Conservation (phyloP, 495 filamentous ascomycete genomes). For the Penicillium goetzii region DNA sequence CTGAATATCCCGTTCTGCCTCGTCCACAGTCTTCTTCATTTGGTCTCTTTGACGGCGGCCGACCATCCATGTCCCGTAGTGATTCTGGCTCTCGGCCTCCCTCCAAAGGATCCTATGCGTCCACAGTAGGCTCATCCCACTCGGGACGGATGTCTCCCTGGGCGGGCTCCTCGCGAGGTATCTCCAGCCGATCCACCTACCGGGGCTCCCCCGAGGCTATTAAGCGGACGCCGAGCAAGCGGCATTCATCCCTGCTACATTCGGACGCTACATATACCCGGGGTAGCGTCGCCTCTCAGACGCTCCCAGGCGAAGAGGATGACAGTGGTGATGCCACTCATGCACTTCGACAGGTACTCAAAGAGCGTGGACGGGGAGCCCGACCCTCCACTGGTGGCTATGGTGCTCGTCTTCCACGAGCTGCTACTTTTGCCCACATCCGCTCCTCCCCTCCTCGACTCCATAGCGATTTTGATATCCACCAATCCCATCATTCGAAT, state of each 20-base stretch:
- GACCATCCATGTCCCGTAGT: slow-evolving; percentile 53
- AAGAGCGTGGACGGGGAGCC: slow-evolving; percentile 60
- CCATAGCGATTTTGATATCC: slow-evolving; percentile 43
- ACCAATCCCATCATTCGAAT: slow-evolving; percentile 42
- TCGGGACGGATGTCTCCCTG: slow-evolving; percentile 51
- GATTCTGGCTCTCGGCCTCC: slow-evolving; percentile 57
- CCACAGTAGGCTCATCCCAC: slow-evolving; percentile 46
- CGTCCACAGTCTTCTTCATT: slow-evolving; percentile 69
- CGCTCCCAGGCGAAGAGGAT: slow-evolving; percentile 55
- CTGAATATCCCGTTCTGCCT: slow-evolving; percentile 66
- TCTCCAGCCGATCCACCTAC: slow-evolving; percentile 33
- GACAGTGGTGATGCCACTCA: slow-evolving; percentile 58
- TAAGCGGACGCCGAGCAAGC: slow-evolving; percentile 41
- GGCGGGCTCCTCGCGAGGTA: slow-evolving; percentile 40
- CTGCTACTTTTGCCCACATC: slow-evolving; percentile 43
- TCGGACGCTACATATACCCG: slow-evolving; percentile 43
- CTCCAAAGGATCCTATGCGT: slow-evolving; percentile 56
- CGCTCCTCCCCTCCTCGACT: slow-evolving; percentile 52
- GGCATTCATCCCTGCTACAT: slow-evolving; percentile 39
- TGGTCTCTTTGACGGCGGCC: slow-evolving; percentile 57
- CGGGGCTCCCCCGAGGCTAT: slow-evolving; percentile 41
- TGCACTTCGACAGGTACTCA: slow-evolving; percentile 74
- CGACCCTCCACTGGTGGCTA: slow-evolving; percentile 41
- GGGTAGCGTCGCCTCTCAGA: slow-evolving; percentile 55
- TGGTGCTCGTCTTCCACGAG: slow-evolving; percentile 34